These are phyloP conservation scores for Alternaria solani DNA, from an alignment of 2,329 filamentous ascomycete genomes.

Conservation along the genomic window DNA sequence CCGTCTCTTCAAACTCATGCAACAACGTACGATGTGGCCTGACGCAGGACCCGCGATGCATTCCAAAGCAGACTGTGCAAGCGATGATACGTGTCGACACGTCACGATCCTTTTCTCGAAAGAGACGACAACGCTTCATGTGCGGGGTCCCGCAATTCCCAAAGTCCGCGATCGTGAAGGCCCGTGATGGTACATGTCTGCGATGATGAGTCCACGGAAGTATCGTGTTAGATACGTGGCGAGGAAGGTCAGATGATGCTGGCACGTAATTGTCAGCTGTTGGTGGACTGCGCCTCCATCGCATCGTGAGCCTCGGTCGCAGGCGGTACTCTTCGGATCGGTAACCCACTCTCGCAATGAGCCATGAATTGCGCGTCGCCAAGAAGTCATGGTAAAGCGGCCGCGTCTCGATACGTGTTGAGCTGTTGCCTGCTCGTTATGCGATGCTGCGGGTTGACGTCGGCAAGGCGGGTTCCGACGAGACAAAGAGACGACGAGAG, in stretches of 20 bases:
- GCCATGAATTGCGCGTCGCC: constrained; percentile 5
- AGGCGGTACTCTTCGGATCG: not conserved
- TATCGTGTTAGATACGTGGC: not conserved
- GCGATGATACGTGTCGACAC: not conserved
- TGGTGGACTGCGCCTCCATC: constrained; percentile 24
- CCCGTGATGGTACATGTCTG: not conserved
- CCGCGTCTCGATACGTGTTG: constrained; percentile 6
- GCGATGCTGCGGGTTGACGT: not conserved
- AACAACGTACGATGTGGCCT: not conserved
- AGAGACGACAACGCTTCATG: not conserved
- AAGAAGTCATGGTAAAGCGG: not conserved
- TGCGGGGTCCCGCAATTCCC: not conserved
- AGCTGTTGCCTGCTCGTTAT: not conserved
- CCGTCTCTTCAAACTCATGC: not conserved
- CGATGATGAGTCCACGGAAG: not conserved
- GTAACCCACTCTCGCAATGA: not conserved
- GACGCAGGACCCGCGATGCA: not conserved
- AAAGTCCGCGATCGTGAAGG: not conserved
- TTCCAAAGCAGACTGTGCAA: not conserved
- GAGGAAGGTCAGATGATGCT: constrained; percentile 4
- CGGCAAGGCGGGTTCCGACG: not conserved
- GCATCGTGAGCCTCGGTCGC: constrained; percentile 17
- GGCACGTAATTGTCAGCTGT: constrained; percentile 2
- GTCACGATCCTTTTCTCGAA: not conserved
- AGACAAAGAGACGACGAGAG: not conserved